These are phyloP conservation scores for Lactarius akahatsu DNA, from an alignment of 768 basidiomycete genomes.

Conservation along the genomic window DNA sequence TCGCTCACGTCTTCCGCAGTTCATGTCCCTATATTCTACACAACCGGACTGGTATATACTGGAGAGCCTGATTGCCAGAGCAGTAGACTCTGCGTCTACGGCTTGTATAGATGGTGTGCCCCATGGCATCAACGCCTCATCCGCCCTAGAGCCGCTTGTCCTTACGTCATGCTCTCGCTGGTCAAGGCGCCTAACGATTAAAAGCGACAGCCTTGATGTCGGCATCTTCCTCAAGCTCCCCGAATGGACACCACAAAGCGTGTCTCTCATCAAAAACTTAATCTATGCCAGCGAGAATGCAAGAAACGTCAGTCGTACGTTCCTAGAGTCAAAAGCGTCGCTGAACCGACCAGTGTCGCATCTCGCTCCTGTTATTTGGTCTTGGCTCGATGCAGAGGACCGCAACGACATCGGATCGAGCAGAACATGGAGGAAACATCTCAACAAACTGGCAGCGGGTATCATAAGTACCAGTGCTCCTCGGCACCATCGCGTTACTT, in stretches of 20 bases:
- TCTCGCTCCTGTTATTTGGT: slow-evolving; percentile 31
- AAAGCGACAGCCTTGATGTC: slow-evolving; percentile 33
- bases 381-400: slow-evolving; percentile 25
- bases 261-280: slow-evolving; percentile 44
- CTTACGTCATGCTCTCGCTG: slow-evolving; percentile 16
- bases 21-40: slow-evolving; percentile 19
- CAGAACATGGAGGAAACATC: slow-evolving; percentile 26
- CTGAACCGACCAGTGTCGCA: slow-evolving; percentile 14
- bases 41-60: slow-evolving; percentile 9
- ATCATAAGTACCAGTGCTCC: slow-evolving; percentile 17
- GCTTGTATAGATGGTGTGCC: slow-evolving; percentile 23
- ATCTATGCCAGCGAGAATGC: slow-evolving; percentile 41
- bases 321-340: slow-evolving; percentile 30
- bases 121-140: background rate
- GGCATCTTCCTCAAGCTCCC: slow-evolving; percentile 43
- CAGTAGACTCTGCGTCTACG: slow-evolving; percentile 8
- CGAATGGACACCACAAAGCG: slow-evolving; percentile 46
- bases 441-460: slow-evolving; percentile 26
- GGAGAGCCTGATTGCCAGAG: slow-evolving; percentile 21
- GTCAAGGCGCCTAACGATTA: slow-evolving; percentile 14
- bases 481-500: slow-evolving; percentile 15
- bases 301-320: slow-evolving; percentile 22
- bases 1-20: slow-evolving; percentile 19
- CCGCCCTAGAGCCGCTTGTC: slow-evolving; percentile 20
- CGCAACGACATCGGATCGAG: background rate